Conservation (phyloP, 2,329 filamentous ascomycete genomes). For the Lojkania enalia region DNA sequence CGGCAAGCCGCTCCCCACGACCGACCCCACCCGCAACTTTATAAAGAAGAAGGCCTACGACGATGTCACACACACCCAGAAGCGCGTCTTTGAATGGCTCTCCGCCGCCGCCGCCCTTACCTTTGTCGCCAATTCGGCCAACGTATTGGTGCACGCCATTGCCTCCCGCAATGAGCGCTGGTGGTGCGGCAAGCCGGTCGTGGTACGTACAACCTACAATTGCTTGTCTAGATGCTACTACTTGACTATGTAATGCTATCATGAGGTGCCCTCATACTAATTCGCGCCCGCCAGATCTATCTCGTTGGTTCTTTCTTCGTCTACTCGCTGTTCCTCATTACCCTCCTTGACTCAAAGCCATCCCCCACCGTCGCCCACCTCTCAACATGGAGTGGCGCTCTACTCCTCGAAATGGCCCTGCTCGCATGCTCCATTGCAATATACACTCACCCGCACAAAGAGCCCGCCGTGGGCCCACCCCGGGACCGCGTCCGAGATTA, state of each 20-base stretch:
- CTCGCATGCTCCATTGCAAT: slow-evolving; percentile 69
- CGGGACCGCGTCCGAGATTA: slow-evolving; percentile 29
- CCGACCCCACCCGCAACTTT: slow-evolving; percentile 47
- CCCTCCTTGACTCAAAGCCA: slow-evolving; percentile 79
- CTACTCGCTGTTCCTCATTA: slow-evolving; percentile 82
- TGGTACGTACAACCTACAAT: slow-evolving; percentile 59
- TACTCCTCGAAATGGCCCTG: slow-evolving; percentile 74
- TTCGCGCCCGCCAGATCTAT: slow-evolving; percentile 67
- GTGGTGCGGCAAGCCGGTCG: slow-evolving; percentile 80
- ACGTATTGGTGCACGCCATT: slow-evolving; percentile 76
- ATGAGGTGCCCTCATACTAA: slow-evolving; percentile 14
- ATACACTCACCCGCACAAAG: slow-evolving; percentile 69
- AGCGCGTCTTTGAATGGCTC: slow-evolving; percentile 74
- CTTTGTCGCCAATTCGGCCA: slow-evolving; percentile 73
- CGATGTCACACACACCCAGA: slow-evolving; percentile 68
- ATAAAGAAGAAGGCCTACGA: slow-evolving; percentile 52
- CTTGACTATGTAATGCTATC: no score
- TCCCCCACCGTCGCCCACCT: slow-evolving; percentile 81
- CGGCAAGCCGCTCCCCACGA: slow-evolving; percentile 81
- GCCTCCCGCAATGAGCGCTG: slow-evolving; percentile 65
- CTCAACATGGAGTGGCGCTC: slow-evolving; percentile 73
- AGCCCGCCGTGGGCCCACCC: slow-evolving; percentile 54
- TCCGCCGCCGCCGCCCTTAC: slow-evolving; percentile 71
- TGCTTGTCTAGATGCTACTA: background rate
- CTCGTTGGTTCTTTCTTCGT: slow-evolving; percentile 83